Conservation (phyloP, 345 rosid species). For the Cardiospermum halicacabum region DNA sequence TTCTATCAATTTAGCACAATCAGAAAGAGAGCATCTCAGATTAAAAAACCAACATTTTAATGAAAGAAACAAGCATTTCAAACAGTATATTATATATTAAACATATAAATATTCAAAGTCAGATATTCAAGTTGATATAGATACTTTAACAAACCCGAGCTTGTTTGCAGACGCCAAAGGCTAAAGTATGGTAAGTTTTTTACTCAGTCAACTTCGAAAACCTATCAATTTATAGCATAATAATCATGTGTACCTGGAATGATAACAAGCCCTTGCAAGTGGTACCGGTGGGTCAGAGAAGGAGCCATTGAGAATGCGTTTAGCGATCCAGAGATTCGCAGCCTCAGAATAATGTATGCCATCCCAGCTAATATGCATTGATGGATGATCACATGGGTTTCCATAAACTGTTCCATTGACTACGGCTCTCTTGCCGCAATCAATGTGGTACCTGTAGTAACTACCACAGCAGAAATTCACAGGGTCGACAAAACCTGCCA, state of each 20-base stretch:
- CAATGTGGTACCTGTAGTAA: slow-evolving; percentile 48
- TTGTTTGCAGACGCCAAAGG: neutral
- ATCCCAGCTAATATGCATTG: slow-evolving; percentile 68
- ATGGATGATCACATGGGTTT: slow-evolving; percentile 50
- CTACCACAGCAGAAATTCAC: slow-evolving; percentile 67
- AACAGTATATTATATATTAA: no score
- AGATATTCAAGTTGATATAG: neutral
- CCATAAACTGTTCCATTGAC: slow-evolving; percentile 66
- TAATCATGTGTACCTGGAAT: slow-evolving; percentile 1
- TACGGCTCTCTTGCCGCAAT: slow-evolving; percentile 57
- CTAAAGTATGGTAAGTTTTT: neutral
- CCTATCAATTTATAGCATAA: neutral
- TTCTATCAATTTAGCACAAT: neutral
- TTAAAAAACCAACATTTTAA: neutral
- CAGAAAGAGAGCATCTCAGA: neutral
- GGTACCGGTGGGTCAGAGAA: slow-evolving; percentile 39
- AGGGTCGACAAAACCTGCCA: slow-evolving; percentile 64
- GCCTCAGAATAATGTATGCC: slow-evolving; percentile 68
- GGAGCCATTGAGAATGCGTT: slow-evolving; percentile 42
- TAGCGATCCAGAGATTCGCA: slow-evolving; percentile 47
- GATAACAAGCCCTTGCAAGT: slow-evolving; percentile 22
- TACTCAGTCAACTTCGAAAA: neutral
- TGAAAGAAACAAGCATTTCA: neutral
- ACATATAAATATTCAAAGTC: neutral
- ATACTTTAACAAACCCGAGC: neutral